A percentile compares a stretch with the other conserved stretches of the same genome.
phyloP scores from a whole-genome alignment of 768 basidiomycete genomes.

The Gymnopilus junonius region DNA sequence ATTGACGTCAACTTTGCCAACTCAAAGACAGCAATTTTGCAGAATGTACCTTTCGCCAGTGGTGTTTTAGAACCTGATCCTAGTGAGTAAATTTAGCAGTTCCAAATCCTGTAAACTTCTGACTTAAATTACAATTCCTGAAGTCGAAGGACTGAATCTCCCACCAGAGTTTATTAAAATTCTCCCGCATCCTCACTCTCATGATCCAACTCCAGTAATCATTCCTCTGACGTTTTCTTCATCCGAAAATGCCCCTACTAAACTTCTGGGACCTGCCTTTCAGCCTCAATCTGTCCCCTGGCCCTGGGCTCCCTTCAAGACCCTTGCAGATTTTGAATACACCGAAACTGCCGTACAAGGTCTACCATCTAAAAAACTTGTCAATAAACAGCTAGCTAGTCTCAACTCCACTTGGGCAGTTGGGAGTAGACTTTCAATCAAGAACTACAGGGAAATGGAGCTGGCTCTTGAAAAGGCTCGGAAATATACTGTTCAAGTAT shows the following conservation, averaged over 20 bases:
- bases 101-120: too few relatives aligned
- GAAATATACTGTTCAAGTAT: constrained; percentile 22
- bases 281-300: constrained; percentile 10
- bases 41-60: too few relatives aligned
- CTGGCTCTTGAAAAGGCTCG: constrained; percentile 21
- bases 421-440: constrained; percentile 23
- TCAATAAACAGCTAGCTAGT: constrained; percentile 20
- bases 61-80: too few relatives aligned
- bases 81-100: too few relatives aligned
- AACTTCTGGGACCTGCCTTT: too few relatives aligned
- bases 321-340: constrained; percentile 30
- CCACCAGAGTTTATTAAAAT: constrained; percentile 20
- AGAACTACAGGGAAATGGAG: constrained; percentile 24
- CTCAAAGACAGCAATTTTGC: too few relatives aligned
- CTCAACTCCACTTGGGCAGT: constrained; percentile 20
- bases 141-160: constrained; percentile 13
- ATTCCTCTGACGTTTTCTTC: constrained; percentile 3
- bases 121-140: too few relatives aligned
- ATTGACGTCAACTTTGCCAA: too few relatives aligned
- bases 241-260: not conserved
- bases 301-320: constrained; percentile 31
- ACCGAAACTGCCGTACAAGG: constrained; percentile 26
- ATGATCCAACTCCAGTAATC: constrained; percentile 4
- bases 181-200: constrained; percentile 17
- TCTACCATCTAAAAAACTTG: constrained; percentile 18